Conservation (phyloP, 208 protist genomes). For the Wallacemonas sp. region DNA sequence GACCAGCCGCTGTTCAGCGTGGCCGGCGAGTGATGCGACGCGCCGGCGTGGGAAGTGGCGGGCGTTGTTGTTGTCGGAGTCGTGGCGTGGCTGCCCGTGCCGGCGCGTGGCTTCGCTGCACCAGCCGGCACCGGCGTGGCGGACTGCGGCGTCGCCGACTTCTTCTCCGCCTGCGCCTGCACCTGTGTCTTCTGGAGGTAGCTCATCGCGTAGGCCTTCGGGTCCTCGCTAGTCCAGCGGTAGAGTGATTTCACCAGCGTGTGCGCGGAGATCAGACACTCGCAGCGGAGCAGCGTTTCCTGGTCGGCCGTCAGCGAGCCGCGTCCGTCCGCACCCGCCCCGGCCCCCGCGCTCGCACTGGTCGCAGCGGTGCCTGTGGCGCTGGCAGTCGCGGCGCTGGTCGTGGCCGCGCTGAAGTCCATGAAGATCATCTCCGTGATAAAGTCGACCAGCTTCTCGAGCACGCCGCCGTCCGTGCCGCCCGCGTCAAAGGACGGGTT, state of each 20-base stretch:
- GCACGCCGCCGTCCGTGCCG: conserved; percentile 67
- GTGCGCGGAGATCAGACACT: conserved; percentile 67
- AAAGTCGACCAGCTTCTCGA: conserved; percentile 80
- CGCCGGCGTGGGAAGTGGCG: not conserved
- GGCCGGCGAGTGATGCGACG: not conserved
- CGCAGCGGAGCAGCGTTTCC: conserved; percentile 72
- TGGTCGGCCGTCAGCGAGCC: conserved; percentile 73
- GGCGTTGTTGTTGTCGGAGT: too few species aligned
- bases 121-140: conserved; percentile 15
- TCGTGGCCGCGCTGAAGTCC: conserved; percentile 23
- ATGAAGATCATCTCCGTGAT: conserved; percentile 63
- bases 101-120: too few species aligned
- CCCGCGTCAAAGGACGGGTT: conserved; percentile 77
- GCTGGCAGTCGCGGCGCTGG: not conserved
- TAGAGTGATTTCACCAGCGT: conserved; percentile 63
- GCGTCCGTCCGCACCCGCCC: not conserved
- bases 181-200: conserved; percentile 9
- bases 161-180: not conserved
- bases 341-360: not conserved
- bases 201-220: conserved; percentile 45
- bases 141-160: conserved; percentile 17
- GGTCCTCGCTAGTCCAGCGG: conserved; percentile 81
- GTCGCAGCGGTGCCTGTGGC: conserved; percentile 14
- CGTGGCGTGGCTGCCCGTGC: too few species aligned
- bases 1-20: conserved; percentile 15